Conservation (phyloP, 768 basidiomycete genomes). For the Dendrothele bispora region DNA sequence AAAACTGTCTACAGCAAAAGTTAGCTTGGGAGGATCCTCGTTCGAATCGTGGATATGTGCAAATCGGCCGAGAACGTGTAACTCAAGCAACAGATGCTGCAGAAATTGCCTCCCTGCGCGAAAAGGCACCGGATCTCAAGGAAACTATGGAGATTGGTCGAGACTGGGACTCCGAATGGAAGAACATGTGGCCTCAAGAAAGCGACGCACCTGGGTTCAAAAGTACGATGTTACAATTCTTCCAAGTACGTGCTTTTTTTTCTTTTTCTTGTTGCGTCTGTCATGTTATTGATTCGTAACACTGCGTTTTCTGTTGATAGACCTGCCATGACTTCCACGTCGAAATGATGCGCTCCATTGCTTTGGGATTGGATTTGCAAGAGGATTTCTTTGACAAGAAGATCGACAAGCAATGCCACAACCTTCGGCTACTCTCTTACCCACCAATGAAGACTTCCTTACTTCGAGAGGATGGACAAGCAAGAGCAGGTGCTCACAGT, state of each 20-base stretch:
- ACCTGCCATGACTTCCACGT: constrained; percentile 77
- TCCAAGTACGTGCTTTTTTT: constrained; percentile 42
- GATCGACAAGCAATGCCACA: constrained; percentile 77
- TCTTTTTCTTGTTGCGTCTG: not conserved
- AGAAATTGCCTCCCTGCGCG: constrained; percentile 75
- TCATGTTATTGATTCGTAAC: not conserved
- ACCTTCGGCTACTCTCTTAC: constrained; percentile 78
- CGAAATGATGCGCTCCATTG: constrained; percentile 82
- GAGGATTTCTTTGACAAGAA: constrained; percentile 76
- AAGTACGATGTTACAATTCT: constrained; percentile 73
- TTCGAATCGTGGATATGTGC: constrained; percentile 83
- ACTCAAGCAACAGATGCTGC: constrained; percentile 68
- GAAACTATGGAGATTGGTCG: constrained; percentile 90
- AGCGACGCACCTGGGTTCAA: constrained; percentile 65
- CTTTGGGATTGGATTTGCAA: constrained; percentile 71
- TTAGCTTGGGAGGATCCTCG: constrained; percentile 86
- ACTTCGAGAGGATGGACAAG: constrained; percentile 63
- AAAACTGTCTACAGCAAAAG: constrained; percentile 38
- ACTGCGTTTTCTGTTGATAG: constrained; percentile 31
- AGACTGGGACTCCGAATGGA: constrained; percentile 77
- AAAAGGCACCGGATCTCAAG: constrained; percentile 77
- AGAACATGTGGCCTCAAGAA: constrained; percentile 79
- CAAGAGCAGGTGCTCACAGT: constrained; percentile 82
- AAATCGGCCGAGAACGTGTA: constrained; percentile 78
- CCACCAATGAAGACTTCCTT: constrained; percentile 67